Base-by-base conservation (phyloP, 176 grass and related monocot species). In the Zoysia pacifica region DNA sequence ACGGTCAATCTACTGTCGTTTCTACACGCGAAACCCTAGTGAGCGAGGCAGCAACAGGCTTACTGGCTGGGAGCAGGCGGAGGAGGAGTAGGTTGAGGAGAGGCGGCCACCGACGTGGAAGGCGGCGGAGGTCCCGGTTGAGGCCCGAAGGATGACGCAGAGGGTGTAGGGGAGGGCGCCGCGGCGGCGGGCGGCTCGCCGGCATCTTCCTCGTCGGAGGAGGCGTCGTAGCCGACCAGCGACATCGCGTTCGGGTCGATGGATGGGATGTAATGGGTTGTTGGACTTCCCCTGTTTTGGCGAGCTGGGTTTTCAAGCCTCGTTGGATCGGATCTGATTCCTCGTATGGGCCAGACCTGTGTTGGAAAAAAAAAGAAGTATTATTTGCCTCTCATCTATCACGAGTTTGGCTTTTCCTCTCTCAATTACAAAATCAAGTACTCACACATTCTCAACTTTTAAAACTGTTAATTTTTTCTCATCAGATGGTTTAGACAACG, bases 121-220 rank as follows among this genome's bases (percentile, higher is more conserved):
- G 73, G 67, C 1, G 84, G 72, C n/a, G 38, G 52, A 14, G 84
- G 72, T 74, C 66, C 73, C 7, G 15, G 72, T 39, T 78, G 83
- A 16, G 78, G 82, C 48, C 60, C 82, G 65, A 81, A 7, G n/a
- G 67, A 40, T 15, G 89, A 46, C 1, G 63, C 0, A 11, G 45
- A 2, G 68, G n/a, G 70, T 5, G 58, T 18, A 14, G 83, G 65
- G 7, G 77, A 64, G 20, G 77, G 72, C n/a, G 49, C 52, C n/a
- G 42, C 66, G 64, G 53, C 40, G 61, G 62, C 50, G 53, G 63
- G 48, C n/a, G 45, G 68, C 38, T 86, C 88, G 49, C 77, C 50
- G 64, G 71, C 81, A 19, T 90, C 91, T 41, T 93, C 91, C 82
- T 86, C 85, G 67, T 86, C 91, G 77, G 91, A 93, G 59, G 91